Evolutionary conservation across 2,329 filamentous ascomycete genomes (phyloP).

Genomic region (Paracoccidioides brasiliensis): DNA sequence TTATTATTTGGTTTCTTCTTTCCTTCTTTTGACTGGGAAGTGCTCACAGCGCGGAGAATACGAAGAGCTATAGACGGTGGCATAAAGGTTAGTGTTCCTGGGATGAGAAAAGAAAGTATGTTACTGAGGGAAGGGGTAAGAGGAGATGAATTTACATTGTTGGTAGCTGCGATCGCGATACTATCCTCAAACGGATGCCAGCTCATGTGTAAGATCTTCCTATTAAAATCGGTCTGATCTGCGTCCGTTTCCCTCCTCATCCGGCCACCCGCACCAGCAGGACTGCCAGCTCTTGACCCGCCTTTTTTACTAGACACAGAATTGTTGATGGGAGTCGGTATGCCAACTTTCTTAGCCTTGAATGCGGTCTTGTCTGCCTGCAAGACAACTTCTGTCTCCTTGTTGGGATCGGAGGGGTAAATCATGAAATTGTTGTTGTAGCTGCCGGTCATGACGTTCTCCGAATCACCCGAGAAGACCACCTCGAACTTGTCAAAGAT

Average conservation of each 20-base stretch:
- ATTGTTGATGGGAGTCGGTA: slow-evolving; percentile 97
- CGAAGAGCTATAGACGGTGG: not conserved
- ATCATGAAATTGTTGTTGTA: slow-evolving; percentile 99
- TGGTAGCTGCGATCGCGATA: slow-evolving; percentile 97
- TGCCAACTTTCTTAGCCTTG: slow-evolving; percentile 98
- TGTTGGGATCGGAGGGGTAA: slow-evolving; percentile 88
- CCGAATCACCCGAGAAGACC: slow-evolving; percentile 92
- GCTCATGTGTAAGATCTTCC: slow-evolving; percentile 99
- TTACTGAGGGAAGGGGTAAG: not conserved
- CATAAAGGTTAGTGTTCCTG: not conserved
- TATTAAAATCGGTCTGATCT: slow-evolving; percentile 99
- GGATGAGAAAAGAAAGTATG: slow-evolving; percentile 5
- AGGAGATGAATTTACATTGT: slow-evolving; percentile 63
- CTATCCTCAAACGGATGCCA: slow-evolving; percentile 99
- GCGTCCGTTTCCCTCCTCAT: slow-evolving; percentile 99
- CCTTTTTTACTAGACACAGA: slow-evolving; percentile 72
- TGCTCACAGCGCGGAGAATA: not conserved
- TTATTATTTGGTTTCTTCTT: not conserved
- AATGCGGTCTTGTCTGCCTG: slow-evolving; percentile 98
- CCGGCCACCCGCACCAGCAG: slow-evolving; percentile 73
- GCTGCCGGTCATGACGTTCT: slow-evolving; percentile 98
- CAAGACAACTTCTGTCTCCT: slow-evolving; percentile 92
- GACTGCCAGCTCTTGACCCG: slow-evolving; percentile 75
- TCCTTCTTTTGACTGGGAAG: not conserved
- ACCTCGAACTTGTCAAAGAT: slow-evolving; percentile 99